Base-by-base conservation (phyloP, 768 basidiomycete species). In the Lentinula raphanica region DNA sequence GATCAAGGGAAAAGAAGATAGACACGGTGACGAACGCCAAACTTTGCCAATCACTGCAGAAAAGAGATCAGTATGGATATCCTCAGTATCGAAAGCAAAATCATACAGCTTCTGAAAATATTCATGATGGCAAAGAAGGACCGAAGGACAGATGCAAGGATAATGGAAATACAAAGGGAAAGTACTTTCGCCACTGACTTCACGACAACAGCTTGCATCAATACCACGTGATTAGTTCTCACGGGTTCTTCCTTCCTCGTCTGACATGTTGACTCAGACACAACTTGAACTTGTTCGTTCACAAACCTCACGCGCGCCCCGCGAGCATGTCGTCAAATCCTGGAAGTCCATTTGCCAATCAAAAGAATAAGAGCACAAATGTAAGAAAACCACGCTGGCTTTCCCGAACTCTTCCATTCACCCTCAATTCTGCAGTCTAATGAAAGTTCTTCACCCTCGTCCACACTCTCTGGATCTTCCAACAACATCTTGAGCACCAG, bases 11-110 rank as follows among this genome's bases (percentile, higher is more conserved):
- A 53, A 38, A 25, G 21, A 61, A 56, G 46, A 45, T 54, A 53
- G 58, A 62, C 39, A 85, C 93, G n/a, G n/a, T n/a, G n/a, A n/a
- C n/a, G 72, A 72, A 95, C 94, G 92, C 93, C 93, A 95, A 71
- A 97, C 93, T 83, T 86, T 92, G 62, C 91, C 88, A 60, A 94
- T 80, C 36, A 96, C 94, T 95, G 63, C 50, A 54, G 9, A 5
- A 51, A 36, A 6, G 46, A 35, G 17, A 45, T 60, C 27, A 49
- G 48, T 60, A 74, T 35, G 74, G 66, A 44, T 40, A 53, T 32
- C 23, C 58, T 27, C 62, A 55, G 44, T 32, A 63, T 53, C 17
- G 35, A 50, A 57, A 40, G 38, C 57, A 59, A 31, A n/a, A 45
- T 80, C 90, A 71, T 63, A 92, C 91, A 71, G 70, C 81, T 91